Evolutionary conservation across 2,329 filamentous ascomycete species (phyloP), one percentile per base, ranked within the genome.

Genomic region (Pseudogymnoascus sp.): DNA sequence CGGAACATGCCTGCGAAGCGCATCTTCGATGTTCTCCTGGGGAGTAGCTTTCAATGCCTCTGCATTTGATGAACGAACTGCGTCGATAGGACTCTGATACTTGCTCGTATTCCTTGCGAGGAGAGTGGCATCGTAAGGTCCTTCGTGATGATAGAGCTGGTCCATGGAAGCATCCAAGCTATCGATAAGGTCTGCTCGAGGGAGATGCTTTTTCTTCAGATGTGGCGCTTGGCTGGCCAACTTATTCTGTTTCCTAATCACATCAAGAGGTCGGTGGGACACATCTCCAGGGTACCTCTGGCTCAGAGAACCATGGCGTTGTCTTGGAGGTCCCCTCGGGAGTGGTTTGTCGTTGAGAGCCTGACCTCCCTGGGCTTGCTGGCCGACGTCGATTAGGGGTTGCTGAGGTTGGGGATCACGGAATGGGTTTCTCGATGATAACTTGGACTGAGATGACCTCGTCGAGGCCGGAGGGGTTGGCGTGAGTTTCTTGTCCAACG

Each of bases 91-190:
- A 2, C 90, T 87, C 64, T 79, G 79, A 67, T 75, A 75, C 69
- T 78, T 80, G 69, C 85, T 80, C 3, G 77, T 80, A 76, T 97
- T 97, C 59, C 90, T 84, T 11, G 89, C 84, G 1, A 88, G 79
- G 61, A 91, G 80, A 1, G 90, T 88, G 8, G 93, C 91, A 73
- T 97, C 93, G 69, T 90, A 97, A 0, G 93, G 93, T 0, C 93
- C 93, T 67, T 88, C 90, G 70, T 97, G 93, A 74, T 97, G 93
- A 75, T 96, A 96, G 2, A 82, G 77, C 16, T 81, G 82, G 60
- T 84, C 83, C n/a, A 83, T 75, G 2, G 82, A 78, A 62, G 79
- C 81, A 72, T 96, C 93, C 1, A 97, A 84, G 4, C 80, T 78
- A 73, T 97, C 93, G 70, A 97, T 95, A 7, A 82, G 80, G 74